A percentile compares a stretch with the other conserved stretches of the same genome.
phyloP scores from a whole-genome alignment of 129 eudicot species.

The Flaveria linearis region DNA sequence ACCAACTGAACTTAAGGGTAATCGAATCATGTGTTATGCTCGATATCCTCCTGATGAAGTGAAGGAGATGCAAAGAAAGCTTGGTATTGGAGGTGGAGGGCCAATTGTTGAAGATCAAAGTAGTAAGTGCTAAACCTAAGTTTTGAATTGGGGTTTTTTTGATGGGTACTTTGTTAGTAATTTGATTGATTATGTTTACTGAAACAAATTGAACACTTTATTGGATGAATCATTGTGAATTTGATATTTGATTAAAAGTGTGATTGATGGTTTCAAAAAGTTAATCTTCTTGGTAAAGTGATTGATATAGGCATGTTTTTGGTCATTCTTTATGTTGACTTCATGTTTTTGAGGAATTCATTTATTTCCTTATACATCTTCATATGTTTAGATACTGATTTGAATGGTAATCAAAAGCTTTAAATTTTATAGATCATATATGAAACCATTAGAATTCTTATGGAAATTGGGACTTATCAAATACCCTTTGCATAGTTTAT shows the following conservation, averaged over 20 bases:
- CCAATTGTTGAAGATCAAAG: conserved; percentile 48
- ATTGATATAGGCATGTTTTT: neutral
- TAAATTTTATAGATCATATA: neutral
- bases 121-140: conserved; percentile 40
- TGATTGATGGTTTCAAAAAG: neutral
- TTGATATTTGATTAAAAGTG: neutral
- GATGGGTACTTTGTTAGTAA: neutral
- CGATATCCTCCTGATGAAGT: conserved; percentile 68
- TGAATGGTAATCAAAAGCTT: neutral
- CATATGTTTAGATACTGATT: neutral
- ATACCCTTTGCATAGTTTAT: neutral
- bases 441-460: neutral
- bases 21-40: conserved; percentile 56
- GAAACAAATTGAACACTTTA: conserved; percentile 7
- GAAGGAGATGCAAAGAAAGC: conserved; percentile 43
- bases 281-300: neutral
- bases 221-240: neutral
- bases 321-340: neutral
- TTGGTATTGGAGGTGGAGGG: conserved; percentile 40
- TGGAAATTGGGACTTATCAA: neutral
- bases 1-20: conserved; percentile 17
- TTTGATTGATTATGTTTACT: conserved; percentile 21
- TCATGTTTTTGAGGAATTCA: neutral
- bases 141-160: neutral
- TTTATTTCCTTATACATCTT: neutral